Evolutionary conservation across 495 filamentous ascomycete species (phyloP), one percentile per base, ranked within the genome.

Genomic region (Margaritispora aquatica): DNA sequence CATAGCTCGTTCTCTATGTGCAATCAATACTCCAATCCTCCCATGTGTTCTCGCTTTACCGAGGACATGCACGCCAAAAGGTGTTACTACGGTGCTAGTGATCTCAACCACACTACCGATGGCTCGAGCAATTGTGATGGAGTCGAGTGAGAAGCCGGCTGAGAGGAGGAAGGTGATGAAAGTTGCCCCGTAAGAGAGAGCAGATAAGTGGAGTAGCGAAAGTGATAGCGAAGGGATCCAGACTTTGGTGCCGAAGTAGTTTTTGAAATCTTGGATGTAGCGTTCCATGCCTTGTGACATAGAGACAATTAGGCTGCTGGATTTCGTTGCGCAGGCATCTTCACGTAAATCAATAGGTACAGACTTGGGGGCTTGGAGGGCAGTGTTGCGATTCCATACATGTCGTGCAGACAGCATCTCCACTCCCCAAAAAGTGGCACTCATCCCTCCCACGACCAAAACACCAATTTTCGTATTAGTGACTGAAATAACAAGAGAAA

Each of bases 151-250:
- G 60, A 81, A 84, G 3, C 82, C 81, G 10, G 74, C 73, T 34
- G 75, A 73, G 4, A 87, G 70, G 3, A 87, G 72, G 58, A 80
- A 86, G 0, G 82, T 84, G 56, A 84, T 71, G 78, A 87, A 84
- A 48, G 80, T 82, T 3, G 77, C 74, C 0, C 75, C 74, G 54
- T 85, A 87, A 9, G 75, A 74, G 4, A 87, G 74, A 0, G 84
- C 82, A 0, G 83, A 85, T 19, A 87, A 67, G 59, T 86, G 84
- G 5, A 85, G 72, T 0, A 87, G 65, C 5, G 79, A 73, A 0
- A 80, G 65, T 0, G 82, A 66, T 19, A 87, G 70, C 0, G 83
- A 85, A 0, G 83, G 76, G 1, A 82, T 62, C 63, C 78, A 83
- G 29, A 79, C 75, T 0, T 64, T 59, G 29, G 70, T 75, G 19